Base-by-base conservation (phyloP, 805 yeast species). In the Candida pini region DNA sequence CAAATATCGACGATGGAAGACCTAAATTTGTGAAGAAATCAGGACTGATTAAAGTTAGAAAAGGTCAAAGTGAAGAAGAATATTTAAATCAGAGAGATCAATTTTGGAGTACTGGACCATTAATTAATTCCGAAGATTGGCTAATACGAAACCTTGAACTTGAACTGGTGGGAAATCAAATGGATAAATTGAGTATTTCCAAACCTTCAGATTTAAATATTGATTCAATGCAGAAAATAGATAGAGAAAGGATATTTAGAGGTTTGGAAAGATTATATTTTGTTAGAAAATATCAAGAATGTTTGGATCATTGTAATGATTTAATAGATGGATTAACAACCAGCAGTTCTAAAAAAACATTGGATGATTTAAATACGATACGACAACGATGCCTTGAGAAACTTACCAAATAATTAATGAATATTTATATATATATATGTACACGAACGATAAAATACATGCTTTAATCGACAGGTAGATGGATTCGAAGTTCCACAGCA, bases 21-120 rank as follows among this genome's bases (percentile, higher is more conserved):
- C 72, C 71, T 2, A 40, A 59, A 3, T 73, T 71, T 4, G 54
- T 59, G 23, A 70, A 64, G 38, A 61, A 71, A 1, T 66, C 73
- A 1, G 78, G 78, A 0, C 60, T 66, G 36, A 50, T 54, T 4
- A 70, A 67, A 36, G 54, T 67, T 18, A 69, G 96, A 27, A 85
- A 82, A 47, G 79, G 78, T 0, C 96, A 87, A 51, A 50, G 81
- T 0, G 77, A 75, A 27, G 89, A 78, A 35, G 82, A 73, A 37
- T 87, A 61, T 44, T 58, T 51, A 22, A 49, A 39, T 7, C 90
- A 87, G 54, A 60, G 63, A 40, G 41, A 43, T 3, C 71, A 68
- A 47, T 86, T 76, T 49, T 58, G 56, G 42, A 31, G 45, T 0
- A 51, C 62, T 1, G 94, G 94, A 0, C 92, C 95, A 0, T 59